Conservation (phyloP, 768 basidiomycete genomes). For the Hygrophorus pudorinus region DNA sequence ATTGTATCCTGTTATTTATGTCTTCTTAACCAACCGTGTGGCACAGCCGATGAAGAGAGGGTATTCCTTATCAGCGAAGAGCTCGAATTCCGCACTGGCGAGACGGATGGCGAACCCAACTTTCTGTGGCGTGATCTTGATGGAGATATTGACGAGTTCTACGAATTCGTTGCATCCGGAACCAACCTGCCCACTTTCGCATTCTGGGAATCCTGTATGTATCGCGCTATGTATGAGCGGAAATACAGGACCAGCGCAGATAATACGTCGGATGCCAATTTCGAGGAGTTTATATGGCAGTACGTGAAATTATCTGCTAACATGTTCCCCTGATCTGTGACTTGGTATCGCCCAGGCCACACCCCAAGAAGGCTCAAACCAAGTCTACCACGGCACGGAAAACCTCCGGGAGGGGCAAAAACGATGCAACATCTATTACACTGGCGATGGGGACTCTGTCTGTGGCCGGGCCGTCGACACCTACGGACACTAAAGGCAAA, state of each 20-base stretch:
- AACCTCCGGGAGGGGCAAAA: too few relatives aligned
- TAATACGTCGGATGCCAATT: slow-evolving; percentile 50
- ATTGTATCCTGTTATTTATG: neutral
- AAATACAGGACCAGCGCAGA: slow-evolving; percentile 73
- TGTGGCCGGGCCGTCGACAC: too few relatives aligned
- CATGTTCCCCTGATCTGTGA: slow-evolving; percentile 14
- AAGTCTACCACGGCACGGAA: neutral
- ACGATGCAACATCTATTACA: too few relatives aligned
- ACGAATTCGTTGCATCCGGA: slow-evolving; percentile 79
- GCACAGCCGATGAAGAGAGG: slow-evolving; percentile 83
- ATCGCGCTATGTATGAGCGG: slow-evolving; percentile 94
- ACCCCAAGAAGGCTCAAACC: neutral
- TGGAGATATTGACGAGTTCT: slow-evolving; percentile 87
- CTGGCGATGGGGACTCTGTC: too few relatives aligned
- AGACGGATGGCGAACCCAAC: slow-evolving; percentile 65
- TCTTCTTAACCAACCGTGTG: neutral
- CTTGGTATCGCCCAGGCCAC: neutral
- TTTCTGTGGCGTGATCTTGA: slow-evolving; percentile 90
- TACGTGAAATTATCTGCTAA: slow-evolving; percentile 27
- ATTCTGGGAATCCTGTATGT: slow-evolving; percentile 91
- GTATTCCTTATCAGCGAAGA: slow-evolving; percentile 87
- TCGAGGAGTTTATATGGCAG: slow-evolving; percentile 79
- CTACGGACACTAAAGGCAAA: too few relatives aligned
- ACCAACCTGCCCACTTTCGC: slow-evolving; percentile 75
- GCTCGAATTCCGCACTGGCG: slow-evolving; percentile 73